Evolutionary conservation across 352 stramenopile species (phyloP), one percentile per base, ranked within the genome.

Genomic region (Pseudoperonospora humuli): DNA sequence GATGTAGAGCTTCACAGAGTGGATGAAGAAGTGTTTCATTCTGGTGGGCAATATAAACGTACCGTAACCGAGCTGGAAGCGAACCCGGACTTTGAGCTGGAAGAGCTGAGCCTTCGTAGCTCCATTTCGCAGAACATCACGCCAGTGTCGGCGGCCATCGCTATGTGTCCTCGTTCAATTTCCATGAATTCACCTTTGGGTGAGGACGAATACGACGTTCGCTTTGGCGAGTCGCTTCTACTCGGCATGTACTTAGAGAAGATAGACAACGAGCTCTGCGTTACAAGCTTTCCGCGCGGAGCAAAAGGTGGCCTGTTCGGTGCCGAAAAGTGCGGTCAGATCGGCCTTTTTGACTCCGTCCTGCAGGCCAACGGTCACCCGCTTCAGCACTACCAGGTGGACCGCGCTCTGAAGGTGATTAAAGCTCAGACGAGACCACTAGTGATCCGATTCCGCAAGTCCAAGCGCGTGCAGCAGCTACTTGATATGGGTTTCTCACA

Each of bases 401-500:
- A 91, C 36, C 73, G 79, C 21, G 79, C 76, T 2, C 56, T 91
- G 25, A 88, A 91, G 55, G 86, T 91, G 74, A 86, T 91, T 46
- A 86, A 87, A 46, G 79, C 68, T 25, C 79, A 91, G 56, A 75
- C 55, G 5, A 71, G 79, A 21, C 79, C 79, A 39, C 68, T 91
- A 21, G 45, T 86, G n/a, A 70, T 91, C 43, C 79, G 79, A 3
- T 89, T 91, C 54, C 62, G 74, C 15, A 66, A 70, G 28, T 91
- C 79, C 13, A 59, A 58, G 31, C 76, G 75, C 26, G 70, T 89
- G 14, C 44, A 70, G 38, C 67, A 77, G 31, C 56, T 91, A n/a
- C 28, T 84, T 21, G 74, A 87, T 36, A 88, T 91, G 79, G 79
- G 79, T 26, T 86, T 88, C 34, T 63, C 58, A 1, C 50, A 45